Conservation (phyloP, 345 rosid genomes). For the Populus ilicifolia region DNA sequence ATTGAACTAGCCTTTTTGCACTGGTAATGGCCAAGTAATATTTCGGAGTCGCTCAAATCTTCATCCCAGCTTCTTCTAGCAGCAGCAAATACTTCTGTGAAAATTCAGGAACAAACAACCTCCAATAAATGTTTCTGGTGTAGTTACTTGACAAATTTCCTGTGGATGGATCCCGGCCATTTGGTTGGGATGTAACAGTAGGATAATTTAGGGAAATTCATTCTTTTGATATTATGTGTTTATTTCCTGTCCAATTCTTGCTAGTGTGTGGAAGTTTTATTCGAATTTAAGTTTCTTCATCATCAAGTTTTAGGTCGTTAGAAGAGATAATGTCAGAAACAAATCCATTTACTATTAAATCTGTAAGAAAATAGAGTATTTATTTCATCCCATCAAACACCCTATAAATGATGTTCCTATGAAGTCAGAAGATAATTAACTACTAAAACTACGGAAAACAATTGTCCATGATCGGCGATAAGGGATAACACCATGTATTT, state of each 20-base stretch:
- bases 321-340: neutral
- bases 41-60: neutral
- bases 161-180: neutral
- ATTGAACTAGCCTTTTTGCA: neutral
- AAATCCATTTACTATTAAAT: neutral
- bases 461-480: neutral
- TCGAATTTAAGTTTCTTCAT: no score
- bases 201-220: neutral
- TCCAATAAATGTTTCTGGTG: neutral
- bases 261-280: no score
- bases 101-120: neutral
- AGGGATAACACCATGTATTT: neutral
- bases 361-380: neutral
- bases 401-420: neutral
- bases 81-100: neutral
- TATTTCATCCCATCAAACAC: neutral
- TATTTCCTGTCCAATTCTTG: no score
- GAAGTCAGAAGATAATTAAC: neutral
- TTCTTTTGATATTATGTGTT: neutral
- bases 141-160: neutral
- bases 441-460: neutral
- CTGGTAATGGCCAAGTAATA: neutral
- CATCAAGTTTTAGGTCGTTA: no score
- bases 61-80: neutral
- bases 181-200: neutral